phyloP scores from a whole-genome alignment of 2,329 filamentous ascomycete species.

The Periconia sp. region DNA sequence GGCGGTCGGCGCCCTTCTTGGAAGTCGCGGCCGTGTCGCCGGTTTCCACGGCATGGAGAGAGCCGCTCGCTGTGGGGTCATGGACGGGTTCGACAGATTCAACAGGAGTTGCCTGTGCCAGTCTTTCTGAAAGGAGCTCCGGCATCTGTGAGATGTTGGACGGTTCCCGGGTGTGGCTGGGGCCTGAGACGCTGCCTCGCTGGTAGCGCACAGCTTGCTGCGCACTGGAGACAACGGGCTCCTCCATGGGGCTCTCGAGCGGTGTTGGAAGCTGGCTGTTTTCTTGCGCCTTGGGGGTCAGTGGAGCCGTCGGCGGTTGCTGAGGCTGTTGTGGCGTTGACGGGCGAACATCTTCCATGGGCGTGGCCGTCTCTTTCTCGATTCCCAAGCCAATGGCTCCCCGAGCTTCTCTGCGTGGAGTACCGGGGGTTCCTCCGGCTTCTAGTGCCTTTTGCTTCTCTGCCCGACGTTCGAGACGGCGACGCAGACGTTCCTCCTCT shows the following conservation, averaged over 20 bases:
- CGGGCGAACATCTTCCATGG: conserved; percentile 57
- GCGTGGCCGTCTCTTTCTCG: conserved; percentile 62
- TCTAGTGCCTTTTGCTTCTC: conserved; percentile 66
- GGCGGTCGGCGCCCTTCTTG: conserved; percentile 29
- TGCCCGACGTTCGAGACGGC: conserved; percentile 68
- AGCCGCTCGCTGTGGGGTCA: conserved; percentile 38
- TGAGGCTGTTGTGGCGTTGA: conserved; percentile 41
- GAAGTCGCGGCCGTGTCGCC: conserved; percentile 36
- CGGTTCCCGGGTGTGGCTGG: conserved; percentile 54
- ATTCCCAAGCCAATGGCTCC: conserved; percentile 59
- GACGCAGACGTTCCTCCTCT: conserved; percentile 71
- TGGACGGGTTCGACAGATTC: conserved; percentile 51
- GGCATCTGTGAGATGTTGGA: conserved; percentile 62
- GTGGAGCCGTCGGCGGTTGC: conserved; percentile 15
- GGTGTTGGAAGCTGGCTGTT: conserved; percentile 43
- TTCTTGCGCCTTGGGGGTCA: conserved; percentile 24
- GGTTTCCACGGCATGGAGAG: conserved; percentile 39
- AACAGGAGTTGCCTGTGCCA: conserved; percentile 36
- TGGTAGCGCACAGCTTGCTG: conserved; percentile 56
- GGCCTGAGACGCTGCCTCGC: conserved; percentile 53
- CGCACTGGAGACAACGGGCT: conserved; percentile 57
- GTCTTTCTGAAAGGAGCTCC: conserved; percentile 53
- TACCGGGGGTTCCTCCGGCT: conserved; percentile 61
- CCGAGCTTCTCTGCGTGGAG: conserved; percentile 59
- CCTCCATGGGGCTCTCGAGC: conserved; percentile 51